Evolutionary conservation across 768 basidiomycete species (phyloP), one percentile per base, ranked within the genome.

Genomic region (Basidioascus undulatus): DNA sequence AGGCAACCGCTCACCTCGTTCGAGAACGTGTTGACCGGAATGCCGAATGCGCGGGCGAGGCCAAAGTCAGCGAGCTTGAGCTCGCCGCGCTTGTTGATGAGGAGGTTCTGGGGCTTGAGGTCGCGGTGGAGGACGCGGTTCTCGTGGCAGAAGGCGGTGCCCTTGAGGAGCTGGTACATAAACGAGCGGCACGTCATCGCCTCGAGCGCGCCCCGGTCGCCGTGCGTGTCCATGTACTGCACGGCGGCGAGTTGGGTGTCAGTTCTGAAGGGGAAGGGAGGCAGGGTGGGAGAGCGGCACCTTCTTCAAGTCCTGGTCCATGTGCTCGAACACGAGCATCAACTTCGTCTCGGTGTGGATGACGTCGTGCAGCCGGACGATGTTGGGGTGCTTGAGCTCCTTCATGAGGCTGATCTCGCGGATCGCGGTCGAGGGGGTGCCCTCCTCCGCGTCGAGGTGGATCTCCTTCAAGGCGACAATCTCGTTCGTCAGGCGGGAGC

Each of bases 371-470:
- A 98, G 71, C 53, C 92, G 74, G 55, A 98, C 83, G 55, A 98
- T 89, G 62, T 98, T 98, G 64, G 82, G 74, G 53, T 98, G 92
- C 59, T 92, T 92, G 53, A 98, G 74, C 57, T 98, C 92, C 59
- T 98, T 96, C 87, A 96, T 94, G 49, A 96, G 70, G 32, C 82
- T 87, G 53, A 98, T 96, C 66, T 98, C 92, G 35, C 92, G 76
- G 57, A 98, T 98, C 41, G 92, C 92, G 12, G 92, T 98, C 35
- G 81, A 86, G 25, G 92, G 92, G 0, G 92, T 98, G 26, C 92
- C 92, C 62, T 98, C 92, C 60, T 98, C 92, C 5, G 92, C 81
- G 64, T 98, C 92, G 45, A 98, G 77, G 54, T 96, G 87, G 48
- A 98, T 98, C 64, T 98, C 92, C 59, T 98, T 98, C 42, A 98